Conservation (phyloP, 208 protist genomes). For the Acanthamoeba royreba region DNA sequence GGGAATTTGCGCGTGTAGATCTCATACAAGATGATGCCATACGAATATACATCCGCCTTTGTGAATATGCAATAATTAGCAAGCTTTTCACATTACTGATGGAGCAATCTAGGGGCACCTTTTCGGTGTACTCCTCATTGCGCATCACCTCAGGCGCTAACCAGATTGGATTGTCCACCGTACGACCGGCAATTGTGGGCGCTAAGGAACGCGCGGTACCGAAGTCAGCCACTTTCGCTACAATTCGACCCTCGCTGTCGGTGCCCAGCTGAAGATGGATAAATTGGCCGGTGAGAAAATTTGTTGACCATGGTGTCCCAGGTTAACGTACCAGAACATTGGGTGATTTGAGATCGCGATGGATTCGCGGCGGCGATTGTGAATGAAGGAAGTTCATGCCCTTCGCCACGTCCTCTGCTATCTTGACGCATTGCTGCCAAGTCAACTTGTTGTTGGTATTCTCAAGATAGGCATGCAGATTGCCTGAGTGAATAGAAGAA, state of each 20-base stretch:
- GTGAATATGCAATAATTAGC: background rate
- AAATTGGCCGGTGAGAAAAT: background rate
- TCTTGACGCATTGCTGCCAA: slow-evolving; percentile 35
- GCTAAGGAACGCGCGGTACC: slow-evolving; percentile 50
- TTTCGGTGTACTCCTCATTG: slow-evolving; percentile 63
- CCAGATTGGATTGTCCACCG: slow-evolving; percentile 53
- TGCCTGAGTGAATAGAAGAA: background rate
- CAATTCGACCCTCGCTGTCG: background rate
- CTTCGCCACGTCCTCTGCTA: slow-evolving; percentile 34
- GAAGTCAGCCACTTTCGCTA: slow-evolving; percentile 65
- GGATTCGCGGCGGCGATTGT: slow-evolving; percentile 45
- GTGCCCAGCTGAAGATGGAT: background rate
- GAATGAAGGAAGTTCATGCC: slow-evolving; percentile 52
- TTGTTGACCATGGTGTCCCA: slow-evolving; percentile 15
- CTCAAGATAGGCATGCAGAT: slow-evolving; percentile 36
- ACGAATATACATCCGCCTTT: slow-evolving; percentile 58
- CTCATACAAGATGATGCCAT: slow-evolving; percentile 61
- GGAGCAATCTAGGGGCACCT: background rate
- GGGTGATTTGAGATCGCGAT: slow-evolving; percentile 56
- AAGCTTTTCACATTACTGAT: too few relatives aligned
- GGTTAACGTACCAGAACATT: slow-evolving; percentile 24
- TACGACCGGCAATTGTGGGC: slow-evolving; percentile 18
- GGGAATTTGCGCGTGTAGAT: slow-evolving; percentile 46
- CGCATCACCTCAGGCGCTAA: slow-evolving; percentile 63
- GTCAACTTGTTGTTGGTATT: background rate